Evolutionary conservation across 495 filamentous ascomycete species (phyloP), one percentile per base, ranked within the genome.

Genomic region (Hyphodiscus hymeniophilus): DNA sequence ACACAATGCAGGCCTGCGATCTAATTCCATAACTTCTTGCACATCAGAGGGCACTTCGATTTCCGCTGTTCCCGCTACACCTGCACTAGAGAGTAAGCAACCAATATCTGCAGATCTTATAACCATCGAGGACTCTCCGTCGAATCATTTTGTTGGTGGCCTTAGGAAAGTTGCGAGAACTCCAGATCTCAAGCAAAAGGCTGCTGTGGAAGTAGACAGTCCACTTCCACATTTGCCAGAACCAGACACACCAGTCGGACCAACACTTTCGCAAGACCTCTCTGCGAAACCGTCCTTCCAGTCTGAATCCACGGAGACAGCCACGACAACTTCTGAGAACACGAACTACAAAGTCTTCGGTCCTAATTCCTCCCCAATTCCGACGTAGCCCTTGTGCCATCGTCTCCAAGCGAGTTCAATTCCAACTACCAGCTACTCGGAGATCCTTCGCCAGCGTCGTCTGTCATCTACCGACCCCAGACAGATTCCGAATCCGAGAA

Each of bases 311-410:
- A 60, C 61, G 10, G 50, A 62, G 38, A 68, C 63, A 13, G 55
- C 56, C 43, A 68, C 71, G 26, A 71, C 69, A 7, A 59, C 66
- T 16, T 74, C 73, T 32, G 73, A 75, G 40, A 70, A 58, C 7
- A 63, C 71, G 13, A 78, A 78, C 59, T 77, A 75, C 67, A 73
- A 71, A 55, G 63, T 75, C 21, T 71, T 73, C 51, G 66, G 68
- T 42, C 60, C 60, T 51, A 66, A 23, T 13, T 60, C 47, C 20
- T 18, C 18, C 47, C 65, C 54, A 7, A 59, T 56, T 30, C 57
- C 58, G 40, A 64, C 52, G 17, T 38, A 49, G 7, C 45, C 53
- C 22, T 55, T 44, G 54, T 30, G 51, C 56, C 54, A 52, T 55
- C 48, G 45, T 63, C 51, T 7, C 51, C 65, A 20, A 52, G 53